Evolutionary conservation across 371 early-diverging fungal genomes (phyloP).

Genomic region (Apophysomyces trapeziformis): DNA sequence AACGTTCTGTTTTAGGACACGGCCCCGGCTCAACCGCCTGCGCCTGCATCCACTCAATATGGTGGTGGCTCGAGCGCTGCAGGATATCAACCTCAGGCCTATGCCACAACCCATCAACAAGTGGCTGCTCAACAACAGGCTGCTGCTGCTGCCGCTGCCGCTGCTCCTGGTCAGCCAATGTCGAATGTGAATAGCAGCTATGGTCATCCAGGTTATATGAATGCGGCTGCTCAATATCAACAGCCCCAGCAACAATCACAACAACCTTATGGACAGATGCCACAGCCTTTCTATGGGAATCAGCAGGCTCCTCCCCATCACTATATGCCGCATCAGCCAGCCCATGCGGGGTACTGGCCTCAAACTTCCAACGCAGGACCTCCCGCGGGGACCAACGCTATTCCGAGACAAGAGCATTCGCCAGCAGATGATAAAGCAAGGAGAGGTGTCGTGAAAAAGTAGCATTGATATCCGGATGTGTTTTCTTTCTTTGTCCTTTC

Average conservation of each 20-base stretch:
- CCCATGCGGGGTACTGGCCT: conserved; percentile 5
- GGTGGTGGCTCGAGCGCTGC: conserved; percentile 12
- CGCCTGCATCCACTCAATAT: conserved; percentile 12
- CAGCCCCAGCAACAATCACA: conserved; percentile 10
- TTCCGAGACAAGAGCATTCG: conserved; percentile 6
- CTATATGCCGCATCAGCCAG: conserved; percentile 5
- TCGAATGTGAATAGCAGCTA: conserved; percentile 7
- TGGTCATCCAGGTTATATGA: conserved; percentile 7
- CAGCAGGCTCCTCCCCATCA: conserved; percentile 11
- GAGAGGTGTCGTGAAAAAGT: conserved; percentile 9
- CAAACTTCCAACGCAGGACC: conserved; percentile 7
- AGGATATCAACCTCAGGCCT: conserved; percentile 10
- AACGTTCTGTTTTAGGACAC: conserved; percentile 8
- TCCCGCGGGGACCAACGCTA: conserved; percentile 5
- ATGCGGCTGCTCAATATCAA: conserved; percentile 1
- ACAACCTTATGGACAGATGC: conserved; percentile 9
- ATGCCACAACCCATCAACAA: conserved; percentile 7
- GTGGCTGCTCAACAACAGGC: conserved; percentile 8
- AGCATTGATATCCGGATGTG: conserved; percentile 8
- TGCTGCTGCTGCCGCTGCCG: not conserved
- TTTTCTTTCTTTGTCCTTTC: not conserved
- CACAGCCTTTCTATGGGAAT: conserved; percentile 3
- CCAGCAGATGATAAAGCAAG: conserved; percentile 8
- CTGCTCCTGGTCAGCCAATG: conserved; percentile 9
- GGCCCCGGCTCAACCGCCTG: conserved; percentile 8